Conservation (phyloP, 208 protist species). For the Chromosphaera perkinsii region DNA sequence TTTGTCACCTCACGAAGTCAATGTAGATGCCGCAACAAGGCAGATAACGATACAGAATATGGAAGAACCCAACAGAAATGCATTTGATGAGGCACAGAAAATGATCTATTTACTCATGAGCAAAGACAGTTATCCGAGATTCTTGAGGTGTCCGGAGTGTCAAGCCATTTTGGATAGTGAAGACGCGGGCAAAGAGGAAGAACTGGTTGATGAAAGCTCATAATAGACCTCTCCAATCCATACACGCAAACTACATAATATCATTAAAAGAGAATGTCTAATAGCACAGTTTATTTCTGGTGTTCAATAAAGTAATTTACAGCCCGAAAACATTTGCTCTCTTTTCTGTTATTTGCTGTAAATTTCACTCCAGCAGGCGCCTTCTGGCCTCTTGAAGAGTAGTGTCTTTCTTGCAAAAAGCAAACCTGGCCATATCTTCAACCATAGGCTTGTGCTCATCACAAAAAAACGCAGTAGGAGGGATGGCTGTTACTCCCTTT, state of each 20-base stretch:
- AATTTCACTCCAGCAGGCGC: slow-evolving; percentile 9
- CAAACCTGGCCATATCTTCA: slow-evolving; percentile 71
- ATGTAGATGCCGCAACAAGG: neutral
- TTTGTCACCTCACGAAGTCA: neutral
- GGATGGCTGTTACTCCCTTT: slow-evolving; percentile 75
- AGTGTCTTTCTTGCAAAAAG: slow-evolving; percentile 73
- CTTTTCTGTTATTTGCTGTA: neutral
- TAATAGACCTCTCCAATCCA: too few species aligned
- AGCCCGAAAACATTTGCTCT: neutral
- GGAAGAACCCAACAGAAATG: neutral
- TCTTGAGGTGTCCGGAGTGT: neutral
- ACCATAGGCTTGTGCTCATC: slow-evolving; percentile 51
- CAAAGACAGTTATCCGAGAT: neutral
- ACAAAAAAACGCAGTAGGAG: slow-evolving; percentile 68
- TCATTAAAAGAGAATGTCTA: neutral
- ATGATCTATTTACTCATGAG: neutral
- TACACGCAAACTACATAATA: neutral
- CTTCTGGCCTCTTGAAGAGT: slow-evolving; percentile 35
- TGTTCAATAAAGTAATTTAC: too few species aligned
- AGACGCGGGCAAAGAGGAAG: too few species aligned
- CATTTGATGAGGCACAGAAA: neutral
- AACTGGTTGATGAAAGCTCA: too few species aligned
- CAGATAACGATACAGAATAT: neutral
- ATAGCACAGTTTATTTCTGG: neutral
- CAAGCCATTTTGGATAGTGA: neutral